phyloP scores from a whole-genome alignment of 805 yeast genomes.

The Barnettozyma wickerhamii region DNA sequence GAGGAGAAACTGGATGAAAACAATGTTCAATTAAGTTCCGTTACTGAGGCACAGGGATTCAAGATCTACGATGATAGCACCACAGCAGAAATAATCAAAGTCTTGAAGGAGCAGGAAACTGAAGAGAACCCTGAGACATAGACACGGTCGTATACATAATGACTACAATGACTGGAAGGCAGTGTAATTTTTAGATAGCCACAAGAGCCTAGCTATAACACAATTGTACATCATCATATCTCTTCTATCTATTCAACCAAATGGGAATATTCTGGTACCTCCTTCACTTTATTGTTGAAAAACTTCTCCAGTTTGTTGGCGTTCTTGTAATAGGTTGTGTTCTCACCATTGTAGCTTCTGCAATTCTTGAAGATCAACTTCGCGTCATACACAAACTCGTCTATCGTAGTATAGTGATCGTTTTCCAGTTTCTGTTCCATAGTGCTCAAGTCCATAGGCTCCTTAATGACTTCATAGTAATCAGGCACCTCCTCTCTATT shows the following conservation, averaged over 20 bases:
- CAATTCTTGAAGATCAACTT: constrained; percentile 86
- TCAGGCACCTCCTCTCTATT: constrained; percentile 93
- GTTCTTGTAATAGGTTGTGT: constrained; percentile 91
- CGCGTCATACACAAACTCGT: constrained; percentile 87
- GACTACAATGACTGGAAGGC: no score
- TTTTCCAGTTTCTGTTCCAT: constrained; percentile 93
- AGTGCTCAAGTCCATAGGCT: constrained; percentile 96
- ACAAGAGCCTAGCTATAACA: no score
- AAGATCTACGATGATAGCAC: constrained; percentile 77
- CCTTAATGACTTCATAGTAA: constrained; percentile 92
- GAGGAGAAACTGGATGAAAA: constrained; percentile 95
- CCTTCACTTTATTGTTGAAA: constrained; percentile 74
- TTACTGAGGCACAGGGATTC: constrained; percentile 83
- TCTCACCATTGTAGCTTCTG: constrained; percentile 87
- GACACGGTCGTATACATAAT: background rate
- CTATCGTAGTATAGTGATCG: constrained; percentile 87
- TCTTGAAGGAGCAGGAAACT: constrained; percentile 64
- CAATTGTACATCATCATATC: constrained; percentile 1
- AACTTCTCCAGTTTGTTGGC: constrained; percentile 93
- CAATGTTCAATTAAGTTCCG: constrained; percentile 92
- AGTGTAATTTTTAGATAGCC: no score
- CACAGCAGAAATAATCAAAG: constrained; percentile 76
- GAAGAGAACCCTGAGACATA: constrained; percentile 35
- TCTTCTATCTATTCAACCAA: constrained; percentile 48
- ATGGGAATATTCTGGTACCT: constrained; percentile 88